A percentile compares a stretch with the other conserved stretches of the same genome.
Conservation (phyloP, 768 basidiomycete genomes). For the Naematelia encephala region DNA sequence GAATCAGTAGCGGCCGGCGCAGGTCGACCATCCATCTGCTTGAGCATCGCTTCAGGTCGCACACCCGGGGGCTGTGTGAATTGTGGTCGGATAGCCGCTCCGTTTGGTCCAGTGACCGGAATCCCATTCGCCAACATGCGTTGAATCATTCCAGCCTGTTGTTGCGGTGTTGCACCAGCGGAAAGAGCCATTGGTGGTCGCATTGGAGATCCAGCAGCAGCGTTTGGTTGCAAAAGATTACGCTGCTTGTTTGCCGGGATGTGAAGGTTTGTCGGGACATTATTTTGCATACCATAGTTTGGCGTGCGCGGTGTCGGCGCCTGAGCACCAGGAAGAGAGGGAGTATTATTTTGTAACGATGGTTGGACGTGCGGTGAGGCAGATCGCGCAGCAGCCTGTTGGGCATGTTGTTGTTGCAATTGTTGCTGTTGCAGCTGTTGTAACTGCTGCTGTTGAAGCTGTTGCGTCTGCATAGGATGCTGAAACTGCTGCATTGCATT, state of each 20-base stretch:
- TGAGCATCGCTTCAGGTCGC: conserved; percentile 7
- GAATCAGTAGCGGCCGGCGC: neutral
- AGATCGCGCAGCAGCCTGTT: conserved; percentile 8
- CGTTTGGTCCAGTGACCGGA: neutral
- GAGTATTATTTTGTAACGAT: conserved; percentile 6
- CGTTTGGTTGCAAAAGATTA: conserved; percentile 23
- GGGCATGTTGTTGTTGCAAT: conserved; percentile 9
- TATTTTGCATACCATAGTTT: conserved; percentile 16
- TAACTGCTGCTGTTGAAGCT: conserved; percentile 2
- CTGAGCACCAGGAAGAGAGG: neutral
- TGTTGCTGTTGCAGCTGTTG: conserved; percentile 3
- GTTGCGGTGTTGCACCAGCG: neutral
- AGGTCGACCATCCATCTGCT: conserved; percentile 5
- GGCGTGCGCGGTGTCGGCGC: neutral
- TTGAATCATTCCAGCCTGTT: conserved; percentile 11
- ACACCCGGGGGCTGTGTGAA: neutral
- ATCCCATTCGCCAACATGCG: conserved; percentile 8
- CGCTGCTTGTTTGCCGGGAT: conserved; percentile 40
- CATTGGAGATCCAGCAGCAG: conserved; percentile 16
- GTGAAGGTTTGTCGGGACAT: conserved; percentile 31
- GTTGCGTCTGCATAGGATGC: conserved; percentile 2
- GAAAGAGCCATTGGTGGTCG: conserved; percentile 8
- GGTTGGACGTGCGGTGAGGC: conserved; percentile 1
- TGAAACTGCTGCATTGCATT: neutral
- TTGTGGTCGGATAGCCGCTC: neutral